These are phyloP conservation scores for Coniosporium apollinis DNA, from an alignment of 495 filamentous ascomycete genomes.

Conservation along the genomic window DNA sequence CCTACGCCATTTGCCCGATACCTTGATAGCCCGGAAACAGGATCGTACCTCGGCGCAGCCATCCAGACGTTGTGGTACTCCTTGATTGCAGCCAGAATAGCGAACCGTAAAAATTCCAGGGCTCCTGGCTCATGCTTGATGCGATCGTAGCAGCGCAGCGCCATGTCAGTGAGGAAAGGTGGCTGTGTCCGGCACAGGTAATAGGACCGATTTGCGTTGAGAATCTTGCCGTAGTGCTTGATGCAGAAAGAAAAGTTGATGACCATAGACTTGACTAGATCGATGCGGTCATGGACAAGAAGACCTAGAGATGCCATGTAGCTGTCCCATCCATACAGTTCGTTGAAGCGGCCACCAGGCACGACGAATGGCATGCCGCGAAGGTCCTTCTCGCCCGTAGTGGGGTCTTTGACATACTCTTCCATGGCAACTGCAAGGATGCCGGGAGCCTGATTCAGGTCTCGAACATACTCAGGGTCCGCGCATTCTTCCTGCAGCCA, in stretches of 20 bases:
- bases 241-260: slow-evolving; percentile 95
- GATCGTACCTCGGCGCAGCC: slow-evolving; percentile 60
- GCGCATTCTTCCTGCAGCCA: slow-evolving; percentile 45
- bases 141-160: slow-evolving; percentile 70
- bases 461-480: slow-evolving; percentile 60
- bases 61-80: slow-evolving; percentile 92
- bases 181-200: slow-evolving; percentile 88
- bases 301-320: slow-evolving; percentile 91
- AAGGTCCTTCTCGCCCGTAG: slow-evolving; percentile 46
- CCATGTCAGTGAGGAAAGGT: slow-evolving; percentile 95
- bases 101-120: slow-evolving; percentile 55
- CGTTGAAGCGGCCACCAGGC: slow-evolving; percentile 91
- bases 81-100: slow-evolving; percentile 84
- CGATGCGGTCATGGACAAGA: slow-evolving; percentile 59
- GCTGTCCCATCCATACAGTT: slow-evolving; percentile 93
- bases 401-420: slow-evolving; percentile 37
- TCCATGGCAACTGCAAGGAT: slow-evolving; percentile 84
- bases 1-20: slow-evolving; percentile 83
- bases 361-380: slow-evolving; percentile 87
- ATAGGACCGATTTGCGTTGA: slow-evolving; percentile 92
- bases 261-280: slow-evolving; percentile 85
- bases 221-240: slow-evolving; percentile 92
- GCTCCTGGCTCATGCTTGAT: slow-evolving; percentile 68
- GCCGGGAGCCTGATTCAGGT: slow-evolving; percentile 71
- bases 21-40: slow-evolving; percentile 63